Evolutionary conservation across 495 filamentous ascomycete species (phyloP), one percentile per base, ranked within the genome.

Genomic region (Clohesyomyces aquaticus): DNA sequence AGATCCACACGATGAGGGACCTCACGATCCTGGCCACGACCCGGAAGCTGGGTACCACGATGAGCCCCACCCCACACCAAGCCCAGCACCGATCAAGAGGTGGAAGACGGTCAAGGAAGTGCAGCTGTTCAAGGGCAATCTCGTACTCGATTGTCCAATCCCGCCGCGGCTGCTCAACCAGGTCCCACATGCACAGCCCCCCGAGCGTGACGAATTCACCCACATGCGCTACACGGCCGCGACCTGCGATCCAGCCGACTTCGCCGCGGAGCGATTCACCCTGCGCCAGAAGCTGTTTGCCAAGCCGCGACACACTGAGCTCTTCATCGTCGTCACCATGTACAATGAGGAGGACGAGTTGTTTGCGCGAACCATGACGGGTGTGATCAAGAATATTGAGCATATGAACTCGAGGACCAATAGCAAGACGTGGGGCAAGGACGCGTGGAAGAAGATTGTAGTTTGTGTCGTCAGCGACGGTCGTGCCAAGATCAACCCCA

Each of bases 41-140:
- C 70, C 75, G 10, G 76, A 75, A 18, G 63, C 62, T 46, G 62
- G 52, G 10, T 77, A 72, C 46, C 65, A 72, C 41, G 70, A 75
- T 28, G 64, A 72, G 14, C 60, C 75, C 4, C 69, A 72, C 59
- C 70, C 77, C 55, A 72, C 80, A 22, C 83, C 83, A 1, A 83
- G 84, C 4, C 84, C 80, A 43, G 85, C 79, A n/a, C 78, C 85
- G 11, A 87, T 98, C 68, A 86, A 89, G 71, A 85, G 95, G 73
- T 97, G 91, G 91, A 98, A 98, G 80, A 98, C 95, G 3, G 93
- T 98, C 19, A 99, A 98, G 75, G 92, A 97, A 80, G 93, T 98
- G 26, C 90, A 95, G 68, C 77, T 99, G 41, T 98, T 96, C 82
- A 89, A 94, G 66, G 95, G 95, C 46, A 98, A 99, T 75, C 83